Evolutionary conservation across 805 yeast species (phyloP), one percentile per base, ranked within the genome.

Genomic region (Candida ulmi): DNA sequence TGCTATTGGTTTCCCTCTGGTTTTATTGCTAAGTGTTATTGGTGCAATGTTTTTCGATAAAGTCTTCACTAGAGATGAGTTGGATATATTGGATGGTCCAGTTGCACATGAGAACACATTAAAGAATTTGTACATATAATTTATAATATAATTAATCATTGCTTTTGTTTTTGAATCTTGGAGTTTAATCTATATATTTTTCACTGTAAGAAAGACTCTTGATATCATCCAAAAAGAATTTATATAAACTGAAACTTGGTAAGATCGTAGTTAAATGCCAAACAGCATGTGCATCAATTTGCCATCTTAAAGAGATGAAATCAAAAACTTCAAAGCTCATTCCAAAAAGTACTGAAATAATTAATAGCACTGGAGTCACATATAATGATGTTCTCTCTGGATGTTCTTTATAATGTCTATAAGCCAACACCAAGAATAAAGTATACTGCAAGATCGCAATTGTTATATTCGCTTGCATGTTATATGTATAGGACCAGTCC

Each of bases 1-100:
- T 0, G 97, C 98, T 0, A 87, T 91, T 25, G 98, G 95, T 2
- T 91, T 93, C 55, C 98, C 99, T 0, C 83, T 88, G 3, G 86
- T 93, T 0, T 63, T 91, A 36, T 61, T 91, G 53, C 42, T 70
- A 2, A 72, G 80, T 38, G 90, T 86, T 42, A 71, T 83, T 17
- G 63, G 78, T 1, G 76, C 88, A 11, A 77, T 83, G 16, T 71
- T 72, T 7, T 79, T 95, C 64, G 85, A 84, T 0, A 58, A 54
- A 38, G 55, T 83, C 2, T 83, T 90, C 39, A 80, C 85, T 0
- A 47, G 52, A 30, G 77, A 74, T 5, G 88, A 84, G 39, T 61
- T 91, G 41, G 59, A 62, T 2, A 47, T 74, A 3, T 64, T 93
- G 25, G 97, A 91, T 58, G 78, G 78, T 5, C 71, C 72, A 9